Conservation (phyloP, 306 rosid genomes). For the Cicer chorassanicum region DNA sequence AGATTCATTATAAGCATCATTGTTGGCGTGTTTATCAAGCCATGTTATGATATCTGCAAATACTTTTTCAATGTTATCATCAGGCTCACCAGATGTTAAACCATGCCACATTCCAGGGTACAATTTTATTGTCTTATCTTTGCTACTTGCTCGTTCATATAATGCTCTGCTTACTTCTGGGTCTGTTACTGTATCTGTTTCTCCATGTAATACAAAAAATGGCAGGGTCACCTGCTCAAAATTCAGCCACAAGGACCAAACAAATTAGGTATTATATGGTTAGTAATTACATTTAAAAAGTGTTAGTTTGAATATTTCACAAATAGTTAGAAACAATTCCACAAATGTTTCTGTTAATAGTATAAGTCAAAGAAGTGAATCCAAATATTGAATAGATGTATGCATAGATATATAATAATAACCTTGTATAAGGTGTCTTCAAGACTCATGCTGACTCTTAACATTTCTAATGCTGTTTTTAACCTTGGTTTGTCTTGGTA, state of each 20-base stretch:
- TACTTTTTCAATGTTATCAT: constrained; percentile 70
- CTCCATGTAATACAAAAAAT: constrained; percentile 93
- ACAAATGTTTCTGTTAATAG: neutral
- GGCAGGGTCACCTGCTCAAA: constrained; percentile 75
- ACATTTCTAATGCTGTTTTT: constrained; percentile 92
- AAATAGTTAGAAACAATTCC: too few species aligned
- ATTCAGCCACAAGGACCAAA: neutral
- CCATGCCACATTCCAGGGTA: constrained; percentile 97
- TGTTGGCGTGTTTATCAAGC: constrained; percentile 60
- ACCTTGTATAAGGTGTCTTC: constrained; percentile 84
- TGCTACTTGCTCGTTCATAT: constrained; percentile 71
- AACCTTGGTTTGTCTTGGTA: constrained; percentile 93
- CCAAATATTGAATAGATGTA: neutral
- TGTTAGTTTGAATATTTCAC: neutral
- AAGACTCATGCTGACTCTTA: constrained; percentile 85
- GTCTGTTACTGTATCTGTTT: constrained; percentile 87
- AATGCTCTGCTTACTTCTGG: constrained; percentile 89
- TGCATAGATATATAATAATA: too few species aligned
- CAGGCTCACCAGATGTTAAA: constrained; percentile 86
- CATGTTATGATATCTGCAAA: constrained; percentile 71
- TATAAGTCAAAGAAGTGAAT: neutral
- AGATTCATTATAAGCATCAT: constrained; percentile 31
- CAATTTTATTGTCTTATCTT: constrained; percentile 73
- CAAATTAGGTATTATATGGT: neutral
- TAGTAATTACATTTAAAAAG: neutral